Conservation (phyloP, 2,329 filamentous ascomycete species). For the Fusarium azukiicola region DNA sequence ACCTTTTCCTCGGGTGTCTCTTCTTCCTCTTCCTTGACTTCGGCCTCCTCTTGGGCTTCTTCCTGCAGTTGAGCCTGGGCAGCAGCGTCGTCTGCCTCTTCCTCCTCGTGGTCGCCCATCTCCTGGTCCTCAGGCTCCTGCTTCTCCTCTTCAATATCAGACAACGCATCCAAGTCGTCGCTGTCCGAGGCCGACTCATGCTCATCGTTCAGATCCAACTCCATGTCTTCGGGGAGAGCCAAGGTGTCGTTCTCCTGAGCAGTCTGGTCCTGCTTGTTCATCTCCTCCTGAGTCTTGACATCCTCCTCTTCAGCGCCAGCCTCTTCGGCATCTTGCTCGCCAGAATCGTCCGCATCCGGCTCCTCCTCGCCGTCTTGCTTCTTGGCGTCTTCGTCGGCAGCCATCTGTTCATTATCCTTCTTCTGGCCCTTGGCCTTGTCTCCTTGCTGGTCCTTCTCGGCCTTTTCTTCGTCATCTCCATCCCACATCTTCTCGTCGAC, state of each 20-base stretch:
- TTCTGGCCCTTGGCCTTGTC: constrained; percentile 86
- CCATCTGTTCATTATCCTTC: constrained; percentile 81
- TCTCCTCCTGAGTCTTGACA: constrained; percentile 75
- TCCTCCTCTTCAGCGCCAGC: constrained; percentile 81
- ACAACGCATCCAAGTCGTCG: constrained; percentile 79
- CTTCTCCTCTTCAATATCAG: constrained; percentile 72
- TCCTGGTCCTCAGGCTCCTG: constrained; percentile 64
- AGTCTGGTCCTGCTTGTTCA: constrained; percentile 85
- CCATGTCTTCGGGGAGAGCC: constrained; percentile 93
- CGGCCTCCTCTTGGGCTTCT: constrained; percentile 66
- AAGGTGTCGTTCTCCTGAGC: constrained; percentile 90
- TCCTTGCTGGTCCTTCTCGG: constrained; percentile 90
- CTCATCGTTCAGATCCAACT: constrained; percentile 90
- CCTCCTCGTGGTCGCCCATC: constrained; percentile 60
- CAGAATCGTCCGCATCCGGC: constrained; percentile 69
- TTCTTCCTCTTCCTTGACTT: constrained; percentile 80
- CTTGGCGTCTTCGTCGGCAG: constrained; percentile 78
- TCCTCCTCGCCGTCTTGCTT: constrained; percentile 66
- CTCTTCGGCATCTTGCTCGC: constrained; percentile 72
- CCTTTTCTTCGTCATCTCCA: constrained; percentile 88
- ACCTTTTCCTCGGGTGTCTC: constrained; percentile 72
- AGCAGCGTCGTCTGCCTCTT: constrained; percentile 64
- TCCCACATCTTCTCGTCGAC: constrained; percentile 99
- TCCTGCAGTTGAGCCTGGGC: constrained; percentile 63
- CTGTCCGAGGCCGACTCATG: constrained; percentile 76